A percentile compares a stretch with the other conserved stretches of the same genome.
phyloP scores from a whole-genome alignment of 1,284 basidiomycete species.

The Peniophora sp. region DNA sequence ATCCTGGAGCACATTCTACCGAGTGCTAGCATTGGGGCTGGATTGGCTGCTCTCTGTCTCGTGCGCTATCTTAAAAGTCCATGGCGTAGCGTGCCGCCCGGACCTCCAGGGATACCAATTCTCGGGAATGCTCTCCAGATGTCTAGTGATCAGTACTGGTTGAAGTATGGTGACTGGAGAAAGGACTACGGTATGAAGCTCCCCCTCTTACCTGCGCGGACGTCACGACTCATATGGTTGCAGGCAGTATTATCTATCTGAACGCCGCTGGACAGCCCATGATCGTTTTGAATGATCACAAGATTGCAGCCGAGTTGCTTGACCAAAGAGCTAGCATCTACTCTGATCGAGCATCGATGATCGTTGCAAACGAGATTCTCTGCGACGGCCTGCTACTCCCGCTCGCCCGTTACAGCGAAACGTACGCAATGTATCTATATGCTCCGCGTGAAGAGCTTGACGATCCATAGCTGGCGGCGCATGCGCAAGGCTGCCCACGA shows the following conservation, averaged over 20 bases:
- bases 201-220: background rate
- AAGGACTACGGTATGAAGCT: background rate
- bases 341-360: constrained; percentile 16
- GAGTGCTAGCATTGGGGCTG: no score
- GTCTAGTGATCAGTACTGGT: background rate
- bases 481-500: constrained; percentile 7
- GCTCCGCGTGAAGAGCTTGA: background rate
- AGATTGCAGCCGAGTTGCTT: constrained; percentile 13
- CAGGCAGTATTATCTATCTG: constrained; percentile 17
- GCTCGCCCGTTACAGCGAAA: constrained; percentile 6
- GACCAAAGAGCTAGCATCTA: constrained; percentile 15
- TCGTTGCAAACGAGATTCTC: constrained; percentile 9
- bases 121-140: background rate
- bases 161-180: background rate
- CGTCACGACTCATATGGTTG: background rate
- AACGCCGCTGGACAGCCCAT: constrained; percentile 12
- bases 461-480: constrained; percentile 1
- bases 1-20: background rate
- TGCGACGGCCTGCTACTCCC: constrained; percentile 7
- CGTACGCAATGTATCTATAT: constrained; percentile 1
- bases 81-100: background rate
- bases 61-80: background rate
- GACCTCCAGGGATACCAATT: background rate
- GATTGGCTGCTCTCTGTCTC: background rate
- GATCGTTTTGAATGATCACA: constrained; percentile 14